Base-by-base conservation (phyloP, 371 early-diverging fungal genomes). In the Umbelopsis sp. region DNA sequence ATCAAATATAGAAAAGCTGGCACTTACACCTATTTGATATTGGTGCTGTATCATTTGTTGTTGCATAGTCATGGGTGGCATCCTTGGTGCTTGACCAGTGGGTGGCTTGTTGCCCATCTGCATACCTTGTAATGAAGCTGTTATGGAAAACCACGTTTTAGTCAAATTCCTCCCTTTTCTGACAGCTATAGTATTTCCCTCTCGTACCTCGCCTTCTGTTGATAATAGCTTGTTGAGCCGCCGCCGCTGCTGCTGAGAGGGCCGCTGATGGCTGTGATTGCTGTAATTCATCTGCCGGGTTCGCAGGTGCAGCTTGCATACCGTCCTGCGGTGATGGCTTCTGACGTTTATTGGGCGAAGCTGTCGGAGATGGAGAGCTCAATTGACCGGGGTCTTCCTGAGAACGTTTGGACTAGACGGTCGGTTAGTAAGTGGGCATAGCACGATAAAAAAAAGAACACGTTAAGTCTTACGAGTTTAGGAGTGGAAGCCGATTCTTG, bases 281-380 rank as follows among this genome's bases (percentile, higher is more conserved):
- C 37, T 57, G 57, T 29, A 25, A 32, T 35, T 57, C 57, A 35
- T 57, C 57, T 18, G 35, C 16, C 29, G 57, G 35, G 32, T 35
- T 57, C 18, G 18, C 35, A 57, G 37, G 35, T 35, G 35, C 12
- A 57, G 57, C n/a, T 37, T 57, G 57, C 16, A 57, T 35, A 35
- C 57, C 57, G 57, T 57, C 57, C 57, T 29, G 57, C 57, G 57
- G 57, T 57, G 57, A 57, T 25, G 16, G 57, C 32, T 29, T 29
- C 18, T 57, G 57, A 35, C 57, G 57, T 57, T 57, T 57, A 57
- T 57, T 57, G 57, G 57, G 57, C 32, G 57, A 57, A 35, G 57
- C 57, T 16, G 57, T 57, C 57, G 57, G 57, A 57, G 57, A 57
- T 57, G 57, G 57, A 24, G 57, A 57, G 57, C 35, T 57, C 57